Evolutionary conservation across 768 basidiomycete genomes (phyloP).

Genomic region (Boletus bicolor): DNA sequence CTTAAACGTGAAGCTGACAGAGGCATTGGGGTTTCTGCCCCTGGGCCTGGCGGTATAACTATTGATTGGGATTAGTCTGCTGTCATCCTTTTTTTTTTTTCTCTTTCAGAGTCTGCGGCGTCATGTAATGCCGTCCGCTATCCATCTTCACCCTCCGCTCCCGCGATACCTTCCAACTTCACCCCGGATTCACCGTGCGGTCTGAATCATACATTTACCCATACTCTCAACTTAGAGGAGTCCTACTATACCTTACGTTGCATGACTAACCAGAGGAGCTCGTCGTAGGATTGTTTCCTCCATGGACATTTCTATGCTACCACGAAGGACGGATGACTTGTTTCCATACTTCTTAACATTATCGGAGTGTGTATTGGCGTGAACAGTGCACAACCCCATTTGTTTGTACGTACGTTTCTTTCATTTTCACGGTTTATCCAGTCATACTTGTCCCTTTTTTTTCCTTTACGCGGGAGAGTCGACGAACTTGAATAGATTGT

Average conservation of each 20-base stretch:
- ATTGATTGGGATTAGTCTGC: conserved; percentile 71
- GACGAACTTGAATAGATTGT: conserved; percentile 11
- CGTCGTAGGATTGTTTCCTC: conserved; percentile 20
- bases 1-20: conserved; percentile 73
- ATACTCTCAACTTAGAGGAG: conserved; percentile 7
- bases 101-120: conserved; percentile 3
- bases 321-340: conserved; percentile 18
- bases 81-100: neutral
- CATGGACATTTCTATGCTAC: conserved; percentile 12
- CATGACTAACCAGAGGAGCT: conserved; percentile 25
- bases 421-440: neutral
- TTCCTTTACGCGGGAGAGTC: neutral
- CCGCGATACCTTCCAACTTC: conserved; percentile 23
- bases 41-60: conserved; percentile 64
- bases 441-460: neutral
- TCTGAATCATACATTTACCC: conserved; percentile 7
- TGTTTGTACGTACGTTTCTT: conserved; percentile 20
- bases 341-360: conserved; percentile 26
- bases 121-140: neutral
- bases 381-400: conserved; percentile 5
- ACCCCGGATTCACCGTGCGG: neutral
- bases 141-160: conserved; percentile 3
- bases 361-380: conserved; percentile 14
- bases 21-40: conserved; percentile 64
- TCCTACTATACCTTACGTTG: conserved; percentile 25